These are phyloP conservation scores for Sporothrix inflata DNA, from an alignment of 2,329 filamentous ascomycete species.

Conservation along the genomic window DNA sequence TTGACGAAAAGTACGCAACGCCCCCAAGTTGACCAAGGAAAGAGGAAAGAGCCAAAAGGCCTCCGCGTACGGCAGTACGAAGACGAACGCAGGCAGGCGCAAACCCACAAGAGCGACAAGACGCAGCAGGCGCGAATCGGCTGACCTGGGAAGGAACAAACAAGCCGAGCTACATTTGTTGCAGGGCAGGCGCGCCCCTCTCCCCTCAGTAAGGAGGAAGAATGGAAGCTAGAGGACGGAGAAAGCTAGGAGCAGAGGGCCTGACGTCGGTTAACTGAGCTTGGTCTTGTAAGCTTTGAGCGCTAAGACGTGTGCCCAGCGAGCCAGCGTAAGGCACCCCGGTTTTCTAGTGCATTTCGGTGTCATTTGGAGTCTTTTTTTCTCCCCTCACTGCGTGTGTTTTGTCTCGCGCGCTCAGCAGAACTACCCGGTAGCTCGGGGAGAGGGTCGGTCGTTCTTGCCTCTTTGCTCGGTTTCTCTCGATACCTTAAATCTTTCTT, in stretches of 20 bases:
- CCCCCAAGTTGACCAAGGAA: neutral
- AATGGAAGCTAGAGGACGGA: neutral
- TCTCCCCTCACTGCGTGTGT: neutral
- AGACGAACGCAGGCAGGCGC: neutral
- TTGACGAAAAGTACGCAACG: neutral
- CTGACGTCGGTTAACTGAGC: neutral
- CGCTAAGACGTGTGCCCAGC: conserved; percentile 16
- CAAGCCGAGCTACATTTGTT: conserved; percentile 1
- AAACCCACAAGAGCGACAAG: neutral
- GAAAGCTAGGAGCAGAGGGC: neutral
- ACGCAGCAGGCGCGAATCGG: conserved; percentile 18
- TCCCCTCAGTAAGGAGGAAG: conserved; percentile 3
- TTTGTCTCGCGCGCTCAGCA: conserved; percentile 3
- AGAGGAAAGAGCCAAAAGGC: neutral
- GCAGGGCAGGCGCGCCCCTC: conserved; percentile 1
- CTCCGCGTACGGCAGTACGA: neutral
- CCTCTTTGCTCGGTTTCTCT: conserved; percentile 14
- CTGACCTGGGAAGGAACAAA: conserved; percentile 5
- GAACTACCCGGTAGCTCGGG: conserved; percentile 17
- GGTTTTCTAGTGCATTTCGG: conserved; percentile 6
- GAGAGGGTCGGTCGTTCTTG: conserved; percentile 9
- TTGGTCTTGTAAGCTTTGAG: conserved; percentile 12
- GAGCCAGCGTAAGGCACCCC: conserved; percentile 11
- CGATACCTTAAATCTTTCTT: neutral
- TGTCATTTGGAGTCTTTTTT: neutral